A percentile compares a stretch with the other conserved stretches of the same genome.
These are phyloP conservation scores for Hericium coralloides DNA, from an alignment of 768 basidiomycete genomes.

Conservation along the genomic window DNA sequence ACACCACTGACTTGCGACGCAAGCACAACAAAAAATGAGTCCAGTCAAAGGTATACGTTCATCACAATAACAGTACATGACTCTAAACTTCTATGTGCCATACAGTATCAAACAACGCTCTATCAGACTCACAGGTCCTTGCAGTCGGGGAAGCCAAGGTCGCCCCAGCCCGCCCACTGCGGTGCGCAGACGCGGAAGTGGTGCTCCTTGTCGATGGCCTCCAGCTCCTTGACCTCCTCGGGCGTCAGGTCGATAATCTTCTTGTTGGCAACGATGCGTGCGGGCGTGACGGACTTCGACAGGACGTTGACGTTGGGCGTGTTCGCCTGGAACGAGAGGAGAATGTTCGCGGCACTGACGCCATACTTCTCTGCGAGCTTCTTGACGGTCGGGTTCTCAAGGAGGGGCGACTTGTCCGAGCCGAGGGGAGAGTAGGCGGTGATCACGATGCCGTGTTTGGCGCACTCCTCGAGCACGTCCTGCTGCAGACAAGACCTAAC, in stretches of 20 bases:
- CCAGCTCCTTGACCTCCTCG: conserved; percentile 51
- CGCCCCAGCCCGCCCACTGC: conserved; percentile 53
- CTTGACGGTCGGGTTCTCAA: conserved; percentile 47
- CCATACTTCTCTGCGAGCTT: conserved; percentile 54
- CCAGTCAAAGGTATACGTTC: too few relatives aligned
- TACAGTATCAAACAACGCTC: too few relatives aligned
- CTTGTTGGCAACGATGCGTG: conserved; percentile 33
- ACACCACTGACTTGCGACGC: too few relatives aligned
- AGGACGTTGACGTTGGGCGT: conserved; percentile 37
- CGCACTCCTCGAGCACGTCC: conserved; percentile 55
- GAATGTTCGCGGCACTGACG: conserved; percentile 53
- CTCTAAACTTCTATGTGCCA: too few relatives aligned
- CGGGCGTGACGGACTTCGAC: conserved; percentile 23
- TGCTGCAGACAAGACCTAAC: conserved; percentile 53
- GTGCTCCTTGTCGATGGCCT: conserved; percentile 47
- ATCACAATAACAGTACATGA: too few relatives aligned
- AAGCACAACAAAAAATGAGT: too few relatives aligned
- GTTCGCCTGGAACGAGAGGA: conserved; percentile 70
- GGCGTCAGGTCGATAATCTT: conserved; percentile 52
- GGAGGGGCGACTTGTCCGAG: conserved; percentile 59
- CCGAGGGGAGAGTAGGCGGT: conserved; percentile 80
- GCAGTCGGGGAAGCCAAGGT: conserved; percentile 49
- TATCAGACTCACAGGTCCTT: neutral
- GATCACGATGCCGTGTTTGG: conserved; percentile 53
- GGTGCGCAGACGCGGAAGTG: conserved; percentile 63